Percentiles rank a stretch among this genome's conserved stretches.
phyloP scores from a whole-genome alignment of 2,329 filamentous ascomycete genomes.

The Aphanocladium album region DNA sequence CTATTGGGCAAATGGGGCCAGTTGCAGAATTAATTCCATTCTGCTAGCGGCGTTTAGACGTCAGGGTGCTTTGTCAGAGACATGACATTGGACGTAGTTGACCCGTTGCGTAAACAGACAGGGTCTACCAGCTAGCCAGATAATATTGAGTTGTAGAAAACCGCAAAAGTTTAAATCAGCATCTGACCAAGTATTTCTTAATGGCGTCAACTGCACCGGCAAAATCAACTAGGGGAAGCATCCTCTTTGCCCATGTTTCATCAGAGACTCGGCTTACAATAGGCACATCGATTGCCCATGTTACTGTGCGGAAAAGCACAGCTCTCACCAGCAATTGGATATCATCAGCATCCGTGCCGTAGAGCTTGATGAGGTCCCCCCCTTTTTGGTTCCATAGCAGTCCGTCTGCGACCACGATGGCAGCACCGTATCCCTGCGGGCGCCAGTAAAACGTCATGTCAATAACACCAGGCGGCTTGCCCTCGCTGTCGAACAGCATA shows the following conservation, averaged over 20 bases:
- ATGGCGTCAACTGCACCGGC: background rate
- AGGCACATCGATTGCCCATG: slow-evolving; percentile 10
- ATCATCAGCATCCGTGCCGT: slow-evolving; percentile 6
- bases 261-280: background rate
- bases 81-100: no score
- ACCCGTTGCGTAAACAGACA: no score
- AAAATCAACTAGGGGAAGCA: background rate
- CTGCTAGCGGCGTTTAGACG: no score
- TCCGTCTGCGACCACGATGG: slow-evolving; percentile 14
- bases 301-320: slow-evolving; percentile 11
- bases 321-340: slow-evolving; percentile 13
- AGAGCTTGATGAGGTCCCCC: slow-evolving; percentile 7
- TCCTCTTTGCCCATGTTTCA: background rate
- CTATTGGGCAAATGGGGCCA: no score
- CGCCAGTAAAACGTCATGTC: slow-evolving; percentile 16
- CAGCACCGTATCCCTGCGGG: slow-evolving; percentile 10
- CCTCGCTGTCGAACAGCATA: slow-evolving; percentile 10
- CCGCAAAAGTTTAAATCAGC: no score
- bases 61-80: no score
- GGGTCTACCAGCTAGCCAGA: no score
- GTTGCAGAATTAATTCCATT: no score
- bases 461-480: slow-evolving; percentile 8
- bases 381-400: slow-evolving; percentile 10
- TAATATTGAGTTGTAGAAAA: no score
- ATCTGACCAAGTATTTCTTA: no score